Evolutionary conservation across 495 filamentous ascomycete species (phyloP), one percentile per base, ranked within the genome.

Genomic region (Parmelia sp.): DNA sequence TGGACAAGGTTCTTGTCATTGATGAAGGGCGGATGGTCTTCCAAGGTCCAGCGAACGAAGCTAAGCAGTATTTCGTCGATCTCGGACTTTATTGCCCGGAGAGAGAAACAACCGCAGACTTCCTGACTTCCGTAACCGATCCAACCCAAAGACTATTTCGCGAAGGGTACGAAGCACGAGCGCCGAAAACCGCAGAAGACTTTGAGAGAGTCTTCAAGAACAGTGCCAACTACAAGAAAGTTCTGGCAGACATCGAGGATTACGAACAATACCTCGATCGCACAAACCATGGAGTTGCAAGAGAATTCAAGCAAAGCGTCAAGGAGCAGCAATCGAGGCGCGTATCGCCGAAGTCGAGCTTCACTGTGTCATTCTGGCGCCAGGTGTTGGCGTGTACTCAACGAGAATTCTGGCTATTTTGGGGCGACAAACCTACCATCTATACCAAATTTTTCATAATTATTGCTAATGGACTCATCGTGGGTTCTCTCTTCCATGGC

Each of bases 381-480:
- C 89, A 91, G 72, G 86, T 91, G 23, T 71, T 78, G 61, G 87
- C 85, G 36, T 91, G 90, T 64, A 86, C 86, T 11, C 78, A 82
- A 63, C 86, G 90, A 31, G 88, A 92, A 70, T 88, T 90, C 69
- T 90, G 88, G 86, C 79, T 93, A 27, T 77, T 88, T 14, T 80
- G 83, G 73, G 88, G 89, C 55, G 90, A 93, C 69, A 84, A 79
- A 65, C 84, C 83, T 5, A 88, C 88, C 3, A 77, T 92, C 4
- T 86, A 87, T 72, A 92, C 88, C 45, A 91, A 90, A 64, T 83
- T 88, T 68, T 88, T 91, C 73, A 90, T 91, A 69, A 87, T 90
- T 66, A 74, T 92, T 51, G 80, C 86, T 35, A 88, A 90, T 66
- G 88, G 74, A n/a, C 77, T 93, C 84, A 86, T 94, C 65, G 85